These are phyloP conservation scores for Fennellomyces sp. DNA, from an alignment of 371 early-diverging fungal species.

Conservation along the genomic window DNA sequence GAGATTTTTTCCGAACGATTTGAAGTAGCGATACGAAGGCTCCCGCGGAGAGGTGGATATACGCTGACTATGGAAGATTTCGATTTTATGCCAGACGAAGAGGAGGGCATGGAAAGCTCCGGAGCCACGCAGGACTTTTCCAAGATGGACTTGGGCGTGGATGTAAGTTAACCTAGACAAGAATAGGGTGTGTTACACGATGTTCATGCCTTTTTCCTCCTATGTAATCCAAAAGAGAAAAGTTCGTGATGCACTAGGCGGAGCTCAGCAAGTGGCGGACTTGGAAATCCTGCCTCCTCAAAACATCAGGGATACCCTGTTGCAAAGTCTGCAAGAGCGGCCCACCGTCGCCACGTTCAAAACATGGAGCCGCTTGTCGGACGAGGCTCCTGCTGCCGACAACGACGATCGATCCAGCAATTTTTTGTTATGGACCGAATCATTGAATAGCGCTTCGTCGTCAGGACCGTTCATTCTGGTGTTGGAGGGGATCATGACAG, in stretches of 20 bases:
- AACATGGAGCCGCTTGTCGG: not conserved
- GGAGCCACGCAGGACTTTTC: not conserved
- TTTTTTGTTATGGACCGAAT: too few relatives aligned
- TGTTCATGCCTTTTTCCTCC: not conserved
- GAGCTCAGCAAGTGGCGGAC: not conserved
- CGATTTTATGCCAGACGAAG: not conserved
- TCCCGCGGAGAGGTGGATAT: not conserved
- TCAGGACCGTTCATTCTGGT: not conserved
- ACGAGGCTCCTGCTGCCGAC: not conserved
- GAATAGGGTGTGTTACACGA: not conserved
- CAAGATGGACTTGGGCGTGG: not conserved
- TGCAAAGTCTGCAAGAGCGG: not conserved
- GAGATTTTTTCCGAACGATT: slow-evolving; percentile 6
- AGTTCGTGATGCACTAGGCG: not conserved
- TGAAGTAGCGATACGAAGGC: not conserved
- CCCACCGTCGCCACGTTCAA: not conserved
- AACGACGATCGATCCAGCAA: not conserved
- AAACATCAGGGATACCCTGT: not conserved
- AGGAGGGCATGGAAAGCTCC: too few relatives aligned
- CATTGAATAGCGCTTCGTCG: not conserved
- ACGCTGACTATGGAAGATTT: not conserved
- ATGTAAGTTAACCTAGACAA: not conserved
- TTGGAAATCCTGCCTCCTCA: not conserved
- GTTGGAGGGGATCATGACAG: not conserved
- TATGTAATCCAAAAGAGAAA: not conserved